Evolutionary conservation across 148 eudicot genomes (phyloP), one percentile per base, ranked within the genome.

Genomic region (Vaccinium darrowii): DNA sequence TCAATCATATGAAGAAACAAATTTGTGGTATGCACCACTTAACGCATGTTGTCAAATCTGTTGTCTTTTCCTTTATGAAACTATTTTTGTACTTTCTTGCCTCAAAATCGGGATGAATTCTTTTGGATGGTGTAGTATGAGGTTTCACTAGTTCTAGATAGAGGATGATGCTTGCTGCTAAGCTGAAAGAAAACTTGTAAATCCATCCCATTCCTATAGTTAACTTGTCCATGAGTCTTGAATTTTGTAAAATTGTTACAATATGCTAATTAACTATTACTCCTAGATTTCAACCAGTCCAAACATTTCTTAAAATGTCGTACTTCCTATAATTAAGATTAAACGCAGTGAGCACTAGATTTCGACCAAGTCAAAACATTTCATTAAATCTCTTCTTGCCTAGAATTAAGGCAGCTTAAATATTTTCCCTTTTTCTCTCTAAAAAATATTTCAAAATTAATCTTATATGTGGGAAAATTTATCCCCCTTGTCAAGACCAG

Each of bases 1-100:
- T 86, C 92, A 90, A 84, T 95, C 98, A 3, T 95, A 93, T 82
- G 98, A 95, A 87, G 95, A 91, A 83, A 95, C 98, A 88, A 95
- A 91, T 89, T 76, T 95, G 81, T 94, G 98, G 98, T 94, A 91
- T 63, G 75, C 54, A 25, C 50, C 72, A 16, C 25, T 78, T 50
- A 27, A 52, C 8, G 57, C 53, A 71, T 71, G 39, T 43, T 57
- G 71, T 80, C 50, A 71, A 27, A 43, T 63, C 19, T 63, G 69
- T 16, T 82, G 56, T 49, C 57, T 82, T 67, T 67, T 82, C 82
- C 14, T 9, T 16, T 67, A 47, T 1, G 76, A 43, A 60, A 80
- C 18, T 39, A 19, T 80, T 10, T 80, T 8, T 80, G 51, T 36
- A 39, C 72, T 58, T 60, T 21, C 71, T 60, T 58, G 19, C 18